A percentile compares a stretch with the other conserved stretches of the same genome.
Conservation (phyloP, 2,329 filamentous ascomycete species). For the Cytospora mali region DNA sequence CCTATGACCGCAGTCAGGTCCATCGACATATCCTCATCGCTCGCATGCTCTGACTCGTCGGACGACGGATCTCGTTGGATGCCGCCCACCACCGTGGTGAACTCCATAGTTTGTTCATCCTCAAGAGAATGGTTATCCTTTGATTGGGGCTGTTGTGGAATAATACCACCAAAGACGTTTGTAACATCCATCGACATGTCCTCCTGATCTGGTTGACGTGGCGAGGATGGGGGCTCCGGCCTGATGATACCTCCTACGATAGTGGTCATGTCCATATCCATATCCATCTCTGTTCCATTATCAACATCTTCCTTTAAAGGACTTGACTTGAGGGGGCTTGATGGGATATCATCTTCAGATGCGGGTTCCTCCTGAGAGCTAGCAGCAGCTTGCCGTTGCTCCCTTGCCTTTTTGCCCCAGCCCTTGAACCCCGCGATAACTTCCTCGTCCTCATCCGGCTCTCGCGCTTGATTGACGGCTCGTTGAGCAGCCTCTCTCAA, state of each 20-base stretch:
- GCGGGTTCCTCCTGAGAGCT: conserved; percentile 11
- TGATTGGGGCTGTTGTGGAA: conserved; percentile 48
- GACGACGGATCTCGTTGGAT: conserved; percentile 52
- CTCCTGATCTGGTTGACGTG: conserved; percentile 54
- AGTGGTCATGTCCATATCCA: conserved; percentile 61
- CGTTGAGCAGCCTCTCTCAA: conserved; percentile 73
- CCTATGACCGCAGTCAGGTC: conserved; percentile 72
- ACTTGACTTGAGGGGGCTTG: conserved; percentile 25
- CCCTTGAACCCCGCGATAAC: conserved; percentile 74
- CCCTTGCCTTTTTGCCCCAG: conserved; percentile 64
- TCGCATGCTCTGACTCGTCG: conserved; percentile 42
- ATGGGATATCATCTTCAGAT: conserved; percentile 15
- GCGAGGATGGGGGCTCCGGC: conserved; percentile 22
- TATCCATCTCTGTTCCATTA: conserved; percentile 54
- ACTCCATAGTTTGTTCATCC: conserved; percentile 77
- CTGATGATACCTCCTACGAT: conserved; percentile 48
- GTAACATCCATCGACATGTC: conserved; percentile 97
- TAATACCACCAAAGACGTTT: conserved; percentile 76
- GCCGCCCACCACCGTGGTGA: conserved; percentile 76
- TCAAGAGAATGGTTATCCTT: conserved; percentile 40
- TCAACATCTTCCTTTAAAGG: conserved; percentile 34
- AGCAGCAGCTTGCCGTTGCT: conserved; percentile 49
- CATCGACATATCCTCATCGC: conserved; percentile 76
- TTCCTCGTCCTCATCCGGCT: conserved; percentile 60
- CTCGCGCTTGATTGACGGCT: conserved; percentile 73